Evolutionary conservation across 345 rosid species (phyloP), one percentile per base, ranked within the genome.

Genomic region (Psidium friedrichsthalianum): DNA sequence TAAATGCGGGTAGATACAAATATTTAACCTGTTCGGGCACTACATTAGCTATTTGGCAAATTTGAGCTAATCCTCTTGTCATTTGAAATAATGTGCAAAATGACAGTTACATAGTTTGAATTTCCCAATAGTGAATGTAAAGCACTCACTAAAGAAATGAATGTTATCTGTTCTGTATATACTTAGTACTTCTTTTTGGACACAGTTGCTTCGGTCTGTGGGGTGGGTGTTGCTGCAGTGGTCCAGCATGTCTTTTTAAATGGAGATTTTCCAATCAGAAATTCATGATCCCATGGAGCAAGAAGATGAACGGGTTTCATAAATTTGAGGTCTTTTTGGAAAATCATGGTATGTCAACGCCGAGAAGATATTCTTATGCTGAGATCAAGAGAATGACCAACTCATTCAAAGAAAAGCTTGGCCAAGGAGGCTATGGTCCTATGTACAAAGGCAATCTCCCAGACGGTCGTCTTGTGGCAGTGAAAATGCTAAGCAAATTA

Each of bases 361-460:
- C 5, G 0, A 83, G 85, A 83, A 82, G 89, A 12, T 91, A 86
- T 81, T 88, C 59, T 27, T 92, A 56, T 82, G 58, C 56, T 5
- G 61, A 89, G 5, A 83, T 92, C 20, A 86, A 89, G 88, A 88
- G 85, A 83, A 87, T 40, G 42, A 40, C 42, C 42, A 40, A 40
- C 42, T 89, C 89, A 1, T 92, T 90, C 49, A 74, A n/a, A 47
- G 82, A 83, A 11, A 88, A 84, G 56, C 12, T 90, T 3, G 90
- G 91, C 20, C 74, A 88, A 86, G 91, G 91, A 58, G 93, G 93
- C 29, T 88, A 74, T 24, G 88, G 88, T 3, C 55, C 56, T 3
- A 83, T 90, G 21, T 82, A 85, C 61, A 83, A 85, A 86, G 93
- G 94, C 27, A 90, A 86, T 59, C 11, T 89, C 27, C 78, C 5